Base-by-base conservation (phyloP, 2,329 filamentous ascomycete genomes). In the Aspergillus sp. region DNA sequence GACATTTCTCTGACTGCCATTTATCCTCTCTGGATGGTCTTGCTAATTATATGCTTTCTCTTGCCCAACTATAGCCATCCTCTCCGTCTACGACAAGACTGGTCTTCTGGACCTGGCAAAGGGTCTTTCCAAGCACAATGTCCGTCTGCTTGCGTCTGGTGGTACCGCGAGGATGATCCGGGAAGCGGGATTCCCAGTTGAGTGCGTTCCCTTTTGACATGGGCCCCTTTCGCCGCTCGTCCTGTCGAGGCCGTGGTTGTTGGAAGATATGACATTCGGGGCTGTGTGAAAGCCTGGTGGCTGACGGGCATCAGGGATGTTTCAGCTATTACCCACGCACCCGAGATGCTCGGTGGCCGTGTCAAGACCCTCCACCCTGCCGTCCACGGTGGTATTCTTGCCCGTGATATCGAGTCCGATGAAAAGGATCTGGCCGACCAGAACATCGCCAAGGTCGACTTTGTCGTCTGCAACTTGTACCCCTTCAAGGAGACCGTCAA, bases 51-150 rank as follows among this genome's bases (percentile, higher is more conserved):
- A 19, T 11, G n/a, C 7, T 54, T 17, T 15, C 48, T 47, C n/a
- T 45, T 25, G 47, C 19, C 25, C 50, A 23, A 56, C 30, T 60
- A 62, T 57, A 84, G 95, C 95, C 69, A 98, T 99, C 76, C 86
- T 99, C 77, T 98, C 94, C 68, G 95, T 98, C 83, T 98, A 95
- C 78, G 92, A 99, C 86, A 99, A 99, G 89, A 98, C 94, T 60
- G 95, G 93, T 64, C 87, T 97, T 69, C 83, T 97, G 69, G 93
- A 97, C 80, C 85, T 97, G 71, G 92, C 93, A 72, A 96, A 96
- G 81, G 93, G 93, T 71, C 87, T 97, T 54, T 86, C 91, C 75
- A 87, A 94, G 84, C 87, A 96, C 75, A 90, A 95, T 87, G 91
- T 97, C 70, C 91, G 93, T 70, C 89, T 99, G 68, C 86, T 99